A percentile compares a stretch with the other conserved stretches of the same genome.
Conservation (phyloP, 352 stramenopile species). For the Phytophthora capsici region DNA sequence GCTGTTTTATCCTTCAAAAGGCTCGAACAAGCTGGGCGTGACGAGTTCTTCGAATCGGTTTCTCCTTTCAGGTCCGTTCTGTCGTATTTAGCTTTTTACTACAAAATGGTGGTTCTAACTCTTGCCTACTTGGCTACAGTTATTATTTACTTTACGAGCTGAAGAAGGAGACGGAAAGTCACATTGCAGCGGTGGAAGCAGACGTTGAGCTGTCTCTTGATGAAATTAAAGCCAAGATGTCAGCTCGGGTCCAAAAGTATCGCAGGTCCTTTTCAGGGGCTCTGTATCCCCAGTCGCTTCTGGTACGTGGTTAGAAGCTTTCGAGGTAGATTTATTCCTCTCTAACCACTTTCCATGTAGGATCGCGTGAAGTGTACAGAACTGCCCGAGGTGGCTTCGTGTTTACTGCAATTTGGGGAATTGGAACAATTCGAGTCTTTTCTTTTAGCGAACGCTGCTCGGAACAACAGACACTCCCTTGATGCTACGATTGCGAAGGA, state of each 20-base stretch:
- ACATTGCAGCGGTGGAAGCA: constrained; percentile 23
- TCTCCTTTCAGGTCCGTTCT: constrained; percentile 45
- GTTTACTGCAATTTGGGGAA: constrained; percentile 38
- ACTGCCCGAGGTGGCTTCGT: constrained; percentile 16
- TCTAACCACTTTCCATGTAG: constrained; percentile 15
- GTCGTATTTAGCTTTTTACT: constrained; percentile 1
- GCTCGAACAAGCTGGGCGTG: constrained; percentile 24
- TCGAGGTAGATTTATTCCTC: no score
- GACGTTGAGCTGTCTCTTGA: constrained; percentile 33
- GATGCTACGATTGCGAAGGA: constrained; percentile 16
- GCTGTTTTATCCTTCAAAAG: constrained; percentile 36
- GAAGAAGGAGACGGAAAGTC: constrained; percentile 54
- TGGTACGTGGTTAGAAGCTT: constrained; percentile 37
- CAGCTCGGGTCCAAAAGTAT: constrained; percentile 44
- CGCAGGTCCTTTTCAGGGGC: constrained; percentile 43
- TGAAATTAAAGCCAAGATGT: constrained; percentile 56
- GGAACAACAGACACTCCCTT: constrained; percentile 26
- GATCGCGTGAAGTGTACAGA: constrained; percentile 24
- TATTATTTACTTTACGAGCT: constrained; percentile 46
- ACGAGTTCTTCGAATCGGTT: constrained; percentile 23
- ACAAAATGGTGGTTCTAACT: not conserved
- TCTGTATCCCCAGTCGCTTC: constrained; percentile 46
- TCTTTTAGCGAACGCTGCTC: constrained; percentile 15
- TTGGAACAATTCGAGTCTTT: constrained; percentile 40
- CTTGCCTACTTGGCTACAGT: constrained; percentile 26